phyloP scores from a whole-genome alignment of 2,329 filamentous ascomycete genomes.

The Cryphonectria japonica region DNA sequence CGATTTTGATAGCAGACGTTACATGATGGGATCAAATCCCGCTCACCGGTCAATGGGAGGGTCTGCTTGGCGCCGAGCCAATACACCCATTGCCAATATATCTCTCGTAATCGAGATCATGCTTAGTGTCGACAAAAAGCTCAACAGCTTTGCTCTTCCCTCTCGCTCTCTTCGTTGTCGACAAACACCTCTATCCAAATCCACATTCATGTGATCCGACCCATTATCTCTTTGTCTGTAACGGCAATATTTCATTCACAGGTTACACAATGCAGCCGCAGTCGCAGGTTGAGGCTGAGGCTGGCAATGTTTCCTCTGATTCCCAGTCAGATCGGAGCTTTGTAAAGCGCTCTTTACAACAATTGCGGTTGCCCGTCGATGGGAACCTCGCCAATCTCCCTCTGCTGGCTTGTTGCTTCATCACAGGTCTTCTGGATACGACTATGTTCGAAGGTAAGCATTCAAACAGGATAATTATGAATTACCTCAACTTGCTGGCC shows the following conservation, averaged over 20 bases:
- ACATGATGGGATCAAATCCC: neutral
- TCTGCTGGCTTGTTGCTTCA: conserved; percentile 29
- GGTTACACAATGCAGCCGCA: neutral
- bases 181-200: neutral
- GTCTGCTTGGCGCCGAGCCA: neutral
- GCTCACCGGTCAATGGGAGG: neutral
- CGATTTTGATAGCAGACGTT: neutral
- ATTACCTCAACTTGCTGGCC: neutral
- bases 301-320: neutral
- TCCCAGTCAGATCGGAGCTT: neutral
- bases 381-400: conserved; percentile 27
- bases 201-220: neutral
- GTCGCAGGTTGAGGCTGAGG: neutral
- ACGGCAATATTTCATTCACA: neutral
- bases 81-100: neutral
- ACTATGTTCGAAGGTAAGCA: conserved; percentile 32
- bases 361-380: conserved; percentile 18
- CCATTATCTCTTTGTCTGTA: neutral
- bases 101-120: neutral
- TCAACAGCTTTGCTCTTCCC: neutral
- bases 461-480: neutral
- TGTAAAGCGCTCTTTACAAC: neutral
- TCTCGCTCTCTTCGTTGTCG: neutral
- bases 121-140: neutral
- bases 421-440: conserved; percentile 32